These are phyloP conservation scores for Diphasiastrum complanatum DNA, from an alignment of 83 land plant species.

Conservation along the genomic window DNA sequence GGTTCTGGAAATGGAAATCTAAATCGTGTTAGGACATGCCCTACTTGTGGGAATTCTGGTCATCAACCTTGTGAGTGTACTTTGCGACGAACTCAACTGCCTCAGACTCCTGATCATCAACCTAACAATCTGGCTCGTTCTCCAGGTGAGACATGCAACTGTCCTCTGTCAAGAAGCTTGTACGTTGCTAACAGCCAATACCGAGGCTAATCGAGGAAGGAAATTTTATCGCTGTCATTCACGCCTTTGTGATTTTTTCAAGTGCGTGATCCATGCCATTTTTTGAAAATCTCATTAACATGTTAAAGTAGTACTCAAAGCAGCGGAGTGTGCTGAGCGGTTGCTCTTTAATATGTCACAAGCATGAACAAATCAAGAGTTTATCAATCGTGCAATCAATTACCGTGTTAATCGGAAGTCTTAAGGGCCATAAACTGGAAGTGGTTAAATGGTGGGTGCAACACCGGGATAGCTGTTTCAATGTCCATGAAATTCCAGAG, in stretches of 20 bases:
- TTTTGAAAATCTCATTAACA: not conserved
- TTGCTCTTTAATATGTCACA: no score
- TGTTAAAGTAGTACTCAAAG: not conserved
- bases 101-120: no score
- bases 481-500: no score
- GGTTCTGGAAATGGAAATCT: not conserved
- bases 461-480: no score
- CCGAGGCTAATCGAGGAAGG: constrained; percentile 74
- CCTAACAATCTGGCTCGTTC: no score
- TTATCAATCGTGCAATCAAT: no score
- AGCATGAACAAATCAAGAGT: no score
- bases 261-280: constrained; percentile 34
- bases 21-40: not conserved
- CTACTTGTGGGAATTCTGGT: no score
- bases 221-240: constrained; percentile 63
- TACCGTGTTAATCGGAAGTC: no score
- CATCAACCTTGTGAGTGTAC: not conserved
- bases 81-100: constrained; percentile 15
- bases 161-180: constrained; percentile 55
- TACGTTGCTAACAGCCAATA: constrained; percentile 65
- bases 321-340: not conserved
- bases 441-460: no score
- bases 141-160: no score
- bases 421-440: no score
- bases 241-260: constrained; percentile 62